Percentiles rank a stretch among this genome's conserved stretches.
Evolutionary conservation across 495 filamentous ascomycete genomes (phyloP).

Genomic region (Symbiotaphrina buchneri): DNA sequence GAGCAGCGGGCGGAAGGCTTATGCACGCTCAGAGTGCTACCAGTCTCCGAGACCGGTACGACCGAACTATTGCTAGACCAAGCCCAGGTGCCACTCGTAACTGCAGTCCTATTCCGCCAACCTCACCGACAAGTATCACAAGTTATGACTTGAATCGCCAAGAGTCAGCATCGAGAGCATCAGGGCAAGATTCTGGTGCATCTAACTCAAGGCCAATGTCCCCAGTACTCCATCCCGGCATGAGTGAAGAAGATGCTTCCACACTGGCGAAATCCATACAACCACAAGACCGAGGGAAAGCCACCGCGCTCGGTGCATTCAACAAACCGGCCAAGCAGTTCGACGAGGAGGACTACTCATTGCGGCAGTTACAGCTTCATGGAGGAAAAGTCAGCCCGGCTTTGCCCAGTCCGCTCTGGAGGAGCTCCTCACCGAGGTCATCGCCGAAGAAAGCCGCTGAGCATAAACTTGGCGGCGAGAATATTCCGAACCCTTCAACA

Average conservation of each 20-base stretch:
- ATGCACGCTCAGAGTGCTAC: slow-evolving; percentile 26
- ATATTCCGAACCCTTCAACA: no score
- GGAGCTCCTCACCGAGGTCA: no score
- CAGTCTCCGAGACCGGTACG: slow-evolving; percentile 31
- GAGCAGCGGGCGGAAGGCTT: slow-evolving; percentile 11
- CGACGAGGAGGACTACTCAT: slow-evolving; percentile 65
- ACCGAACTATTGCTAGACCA: slow-evolving; percentile 20
- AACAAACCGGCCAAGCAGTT: slow-evolving; percentile 55
- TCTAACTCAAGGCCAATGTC: neutral
- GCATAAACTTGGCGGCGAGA: no score
- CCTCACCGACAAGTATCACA: neutral
- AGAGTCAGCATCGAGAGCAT: neutral
- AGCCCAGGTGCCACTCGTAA: neutral
- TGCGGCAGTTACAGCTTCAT: slow-evolving; percentile 63
- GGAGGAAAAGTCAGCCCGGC: no score
- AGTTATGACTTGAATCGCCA: neutral
- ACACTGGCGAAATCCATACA: slow-evolving; percentile 35
- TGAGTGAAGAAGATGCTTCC: slow-evolving; percentile 33
- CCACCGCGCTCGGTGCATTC: slow-evolving; percentile 68
- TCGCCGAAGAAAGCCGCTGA: no score
- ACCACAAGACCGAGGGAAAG: slow-evolving; percentile 62
- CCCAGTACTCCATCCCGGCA: neutral
- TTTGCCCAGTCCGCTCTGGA: no score
- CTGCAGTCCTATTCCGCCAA: neutral
- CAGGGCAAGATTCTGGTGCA: neutral